Conservation (phyloP, 805 yeast genomes). For the Candida adriatica region DNA sequence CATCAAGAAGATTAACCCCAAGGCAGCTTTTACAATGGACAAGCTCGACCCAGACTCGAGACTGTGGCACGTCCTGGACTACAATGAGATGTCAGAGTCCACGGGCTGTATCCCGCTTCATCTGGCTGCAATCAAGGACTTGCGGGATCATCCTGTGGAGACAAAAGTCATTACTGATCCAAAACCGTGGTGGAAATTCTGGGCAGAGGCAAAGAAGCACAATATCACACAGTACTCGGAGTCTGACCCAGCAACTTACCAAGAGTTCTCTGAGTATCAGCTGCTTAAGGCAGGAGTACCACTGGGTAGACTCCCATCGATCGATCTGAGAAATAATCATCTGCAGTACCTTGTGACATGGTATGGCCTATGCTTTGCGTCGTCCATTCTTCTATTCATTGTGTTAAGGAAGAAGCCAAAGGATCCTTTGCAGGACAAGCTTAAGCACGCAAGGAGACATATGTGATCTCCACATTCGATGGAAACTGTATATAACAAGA, state of each 20-base stretch:
- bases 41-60: conserved; percentile 61
- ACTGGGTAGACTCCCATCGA: conserved; percentile 72
- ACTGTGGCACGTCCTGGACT: conserved; percentile 74
- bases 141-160: conserved; percentile 54
- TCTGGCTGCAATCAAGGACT: conserved; percentile 64
- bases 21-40: conserved; percentile 61
- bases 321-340: conserved; percentile 83
- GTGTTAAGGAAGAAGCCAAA: conserved; percentile 39
- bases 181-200: conserved; percentile 25
- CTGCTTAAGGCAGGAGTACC: conserved; percentile 83
- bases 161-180: conserved; percentile 22
- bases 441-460: conserved; percentile 40
- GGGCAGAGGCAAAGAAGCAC: conserved; percentile 15
- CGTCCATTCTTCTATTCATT: conserved; percentile 56
- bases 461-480: no score
- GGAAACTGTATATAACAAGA: no score
- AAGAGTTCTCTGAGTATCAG: conserved; percentile 48
- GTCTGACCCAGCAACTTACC: conserved; percentile 11
- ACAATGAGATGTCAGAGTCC: conserved; percentile 68
- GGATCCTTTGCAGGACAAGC: conserved; percentile 38
- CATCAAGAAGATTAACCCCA: conserved; percentile 59
- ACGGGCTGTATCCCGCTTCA: conserved; percentile 67
- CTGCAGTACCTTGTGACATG: conserved; percentile 89
- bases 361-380: conserved; percentile 80
- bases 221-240: conserved; percentile 3